Percentiles rank a stretch among this genome's conserved stretches.
These are phyloP conservation scores for Fraxinus ornus DNA, from an alignment of 305 asterid genomes.

Conservation along the genomic window DNA sequence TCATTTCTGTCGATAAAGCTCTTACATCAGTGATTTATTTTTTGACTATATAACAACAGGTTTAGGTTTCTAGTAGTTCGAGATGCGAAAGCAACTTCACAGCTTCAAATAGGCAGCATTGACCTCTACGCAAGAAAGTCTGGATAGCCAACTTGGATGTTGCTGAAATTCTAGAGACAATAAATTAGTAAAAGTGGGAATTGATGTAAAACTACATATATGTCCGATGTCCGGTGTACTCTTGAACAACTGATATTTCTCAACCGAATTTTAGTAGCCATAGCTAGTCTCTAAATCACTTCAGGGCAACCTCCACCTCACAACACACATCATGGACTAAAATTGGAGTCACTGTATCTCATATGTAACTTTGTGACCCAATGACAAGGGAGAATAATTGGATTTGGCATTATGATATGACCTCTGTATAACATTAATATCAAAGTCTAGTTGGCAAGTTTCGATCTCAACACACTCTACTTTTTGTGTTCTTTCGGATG, in stretches of 20 bases:
- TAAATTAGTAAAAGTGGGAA: not conserved
- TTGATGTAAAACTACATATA: not conserved
- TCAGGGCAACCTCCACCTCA: not conserved
- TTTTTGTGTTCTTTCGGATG: not conserved
- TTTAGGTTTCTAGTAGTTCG: conserved; percentile 65
- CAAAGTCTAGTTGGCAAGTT: not conserved
- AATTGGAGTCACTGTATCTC: not conserved
- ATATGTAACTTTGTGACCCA: not conserved
- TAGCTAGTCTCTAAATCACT: not conserved
- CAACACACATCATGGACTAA: not conserved
- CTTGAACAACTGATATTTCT: not conserved
- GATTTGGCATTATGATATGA: not conserved
- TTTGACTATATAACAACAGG: conserved; percentile 43
- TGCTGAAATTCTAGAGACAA: not conserved
- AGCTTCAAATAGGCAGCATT: conserved; percentile 91
- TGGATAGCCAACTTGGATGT: not conserved
- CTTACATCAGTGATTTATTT: not conserved
- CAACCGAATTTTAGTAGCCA: not conserved
- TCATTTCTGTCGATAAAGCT: not conserved
- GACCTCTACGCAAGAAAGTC: conserved; percentile 56
- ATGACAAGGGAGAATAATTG: not conserved
- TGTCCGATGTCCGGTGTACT: not conserved
- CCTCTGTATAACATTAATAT: not conserved
- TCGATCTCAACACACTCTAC: not conserved
- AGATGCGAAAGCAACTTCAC: conserved; percentile 60